phyloP scores from a whole-genome alignment of 2,329 filamentous ascomycete genomes.

The Chrysoporthe puriensis region DNA sequence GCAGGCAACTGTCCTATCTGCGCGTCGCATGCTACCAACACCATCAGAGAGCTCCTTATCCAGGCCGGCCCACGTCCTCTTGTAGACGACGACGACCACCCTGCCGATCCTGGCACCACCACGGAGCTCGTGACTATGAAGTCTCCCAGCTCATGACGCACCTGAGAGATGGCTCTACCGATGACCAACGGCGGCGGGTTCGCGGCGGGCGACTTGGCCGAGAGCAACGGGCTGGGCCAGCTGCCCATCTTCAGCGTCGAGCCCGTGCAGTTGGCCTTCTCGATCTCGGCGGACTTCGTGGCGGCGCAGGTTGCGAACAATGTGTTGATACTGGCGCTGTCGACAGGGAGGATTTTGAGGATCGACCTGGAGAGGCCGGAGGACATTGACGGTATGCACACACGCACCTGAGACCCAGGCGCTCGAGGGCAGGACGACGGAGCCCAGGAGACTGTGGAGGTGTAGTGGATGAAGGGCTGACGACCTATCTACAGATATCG shows the following conservation, averaged over 20 bases:
- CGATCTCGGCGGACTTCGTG: constrained; percentile 92
- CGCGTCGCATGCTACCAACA: not conserved
- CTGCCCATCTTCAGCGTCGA: constrained; percentile 95
- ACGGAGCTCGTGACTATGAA: constrained; percentile 24
- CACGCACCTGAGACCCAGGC: not conserved
- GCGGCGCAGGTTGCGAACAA: constrained; percentile 97
- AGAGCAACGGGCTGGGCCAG: constrained; percentile 50
- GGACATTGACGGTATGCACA: constrained; percentile 80
- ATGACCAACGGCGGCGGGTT: constrained; percentile 66
- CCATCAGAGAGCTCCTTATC: constrained; percentile 6
- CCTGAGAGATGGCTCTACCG: constrained; percentile 66
- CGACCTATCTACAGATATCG: constrained; percentile 72
- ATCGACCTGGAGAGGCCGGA: constrained; percentile 93
- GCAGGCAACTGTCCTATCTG: constrained; percentile 10
- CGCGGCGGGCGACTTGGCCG: constrained; percentile 63
- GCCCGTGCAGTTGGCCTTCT: constrained; percentile 90
- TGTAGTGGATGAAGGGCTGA: not conserved
- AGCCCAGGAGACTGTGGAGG: not conserved
- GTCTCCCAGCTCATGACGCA: constrained; percentile 25
- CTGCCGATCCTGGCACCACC: not conserved
- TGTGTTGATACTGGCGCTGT: constrained; percentile 88
- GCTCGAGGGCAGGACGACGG: not conserved
- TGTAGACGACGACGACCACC: not conserved
- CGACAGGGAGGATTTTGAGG: constrained; percentile 87
- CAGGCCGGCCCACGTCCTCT: not conserved